Percentiles rank a stretch among this genome's conserved stretches.
These are phyloP conservation scores for Ogataea thermomethanolica DNA, from an alignment of 805 yeast species.

Conservation along the genomic window DNA sequence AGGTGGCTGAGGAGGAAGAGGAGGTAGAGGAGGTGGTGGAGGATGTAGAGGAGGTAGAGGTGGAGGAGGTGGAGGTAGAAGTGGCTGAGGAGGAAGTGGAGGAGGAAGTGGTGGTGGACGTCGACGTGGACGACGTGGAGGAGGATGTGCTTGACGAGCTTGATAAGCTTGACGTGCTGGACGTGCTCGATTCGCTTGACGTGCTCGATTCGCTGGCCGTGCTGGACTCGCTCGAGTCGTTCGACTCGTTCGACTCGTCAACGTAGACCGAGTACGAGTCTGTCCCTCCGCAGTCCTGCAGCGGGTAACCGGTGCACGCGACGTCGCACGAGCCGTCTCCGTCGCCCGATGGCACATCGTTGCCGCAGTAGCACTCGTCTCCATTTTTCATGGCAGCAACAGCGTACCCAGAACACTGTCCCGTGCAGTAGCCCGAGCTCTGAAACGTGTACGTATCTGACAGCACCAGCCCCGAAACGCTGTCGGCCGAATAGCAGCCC, in stretches of 20 bases:
- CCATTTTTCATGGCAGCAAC: slow-evolving; percentile 53
- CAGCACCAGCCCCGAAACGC: slow-evolving; percentile 32
- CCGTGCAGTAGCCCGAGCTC: slow-evolving; percentile 57
- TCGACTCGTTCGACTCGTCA: slow-evolving; percentile 21
- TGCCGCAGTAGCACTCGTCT: slow-evolving; percentile 64
- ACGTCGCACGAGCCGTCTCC: slow-evolving; percentile 37
- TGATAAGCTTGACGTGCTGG: slow-evolving; percentile 20
- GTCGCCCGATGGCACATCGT: slow-evolving; percentile 33
- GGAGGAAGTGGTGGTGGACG: slow-evolving; percentile 10
- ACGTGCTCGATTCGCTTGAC: slow-evolving; percentile 9
- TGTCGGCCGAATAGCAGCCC: slow-evolving; percentile 29
- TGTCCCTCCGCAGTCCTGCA: slow-evolving; percentile 58
- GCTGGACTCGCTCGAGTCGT: not conserved
- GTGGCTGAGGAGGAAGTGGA: slow-evolving; percentile 7
- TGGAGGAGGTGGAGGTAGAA: slow-evolving; percentile 6
- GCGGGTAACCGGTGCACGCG: slow-evolving; percentile 59
- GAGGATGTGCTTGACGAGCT: slow-evolving; percentile 13
- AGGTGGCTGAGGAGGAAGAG: slow-evolving; percentile 3
- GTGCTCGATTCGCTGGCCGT: not conserved
- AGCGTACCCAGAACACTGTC: slow-evolving; percentile 45
- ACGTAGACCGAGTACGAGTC: slow-evolving; percentile 48
- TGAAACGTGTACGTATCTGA: slow-evolving; percentile 54
- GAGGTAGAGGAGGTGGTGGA: slow-evolving; percentile 4
- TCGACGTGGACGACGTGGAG: slow-evolving; percentile 5
- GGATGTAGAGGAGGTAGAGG: slow-evolving; percentile 3